Conservation (phyloP, 179 eudicot genomes). For the Silene vulgaris region DNA sequence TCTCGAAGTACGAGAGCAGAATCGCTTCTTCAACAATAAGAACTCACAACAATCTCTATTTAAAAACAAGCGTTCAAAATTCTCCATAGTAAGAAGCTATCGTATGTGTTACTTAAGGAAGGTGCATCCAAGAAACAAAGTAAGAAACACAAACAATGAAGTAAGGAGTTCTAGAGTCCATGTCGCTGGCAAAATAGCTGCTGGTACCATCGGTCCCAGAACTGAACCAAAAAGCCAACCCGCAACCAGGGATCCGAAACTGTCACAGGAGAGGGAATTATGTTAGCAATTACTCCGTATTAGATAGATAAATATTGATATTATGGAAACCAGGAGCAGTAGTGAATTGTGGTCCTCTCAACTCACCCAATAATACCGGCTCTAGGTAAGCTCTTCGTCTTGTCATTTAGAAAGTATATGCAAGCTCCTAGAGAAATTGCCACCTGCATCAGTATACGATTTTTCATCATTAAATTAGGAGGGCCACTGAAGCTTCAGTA, state of each 20-base stretch:
- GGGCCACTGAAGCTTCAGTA: neutral
- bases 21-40: neutral
- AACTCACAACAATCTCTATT: neutral
- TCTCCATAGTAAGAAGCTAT: neutral
- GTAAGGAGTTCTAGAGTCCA: conserved; percentile 91
- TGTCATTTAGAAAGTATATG: conserved; percentile 86
- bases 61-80: conserved; percentile 7
- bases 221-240: conserved; percentile 92
- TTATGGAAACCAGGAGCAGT: neutral
- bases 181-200: conserved; percentile 56
- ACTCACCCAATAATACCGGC: conserved; percentile 74
- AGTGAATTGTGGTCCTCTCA: neutral
- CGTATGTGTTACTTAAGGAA: conserved; percentile 55
- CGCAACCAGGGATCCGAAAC: conserved; percentile 83
- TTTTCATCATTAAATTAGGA: neutral
- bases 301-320: neutral
- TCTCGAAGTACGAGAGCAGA: too few relatives aligned
- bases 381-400: conserved; percentile 79
- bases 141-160: conserved; percentile 58
- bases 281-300: conserved; percentile 3
- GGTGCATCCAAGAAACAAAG: conserved; percentile 80
- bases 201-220: conserved; percentile 66
- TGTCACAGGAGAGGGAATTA: conserved; percentile 27
- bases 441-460: conserved; percentile 45
- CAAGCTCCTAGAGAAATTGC: conserved; percentile 80